Conservation (phyloP, 208 protist species). For the Borovskyia barvae region DNA sequence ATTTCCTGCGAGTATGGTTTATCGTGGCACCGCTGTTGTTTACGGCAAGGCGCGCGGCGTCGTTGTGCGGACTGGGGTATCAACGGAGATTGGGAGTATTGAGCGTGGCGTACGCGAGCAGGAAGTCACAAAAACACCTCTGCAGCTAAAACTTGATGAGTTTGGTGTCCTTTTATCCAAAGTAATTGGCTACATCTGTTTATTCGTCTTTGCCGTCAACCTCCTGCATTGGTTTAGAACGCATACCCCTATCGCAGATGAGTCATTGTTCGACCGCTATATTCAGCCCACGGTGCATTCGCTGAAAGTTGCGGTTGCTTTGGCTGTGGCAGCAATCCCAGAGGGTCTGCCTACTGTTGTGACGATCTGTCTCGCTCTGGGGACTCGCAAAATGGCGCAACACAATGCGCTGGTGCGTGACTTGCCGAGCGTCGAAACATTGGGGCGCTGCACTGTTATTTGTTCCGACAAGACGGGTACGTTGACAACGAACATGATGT, state of each 20-base stretch:
- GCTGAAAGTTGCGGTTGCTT: conserved; percentile 96
- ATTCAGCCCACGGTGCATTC: conserved; percentile 77
- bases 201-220: conserved; percentile 92
- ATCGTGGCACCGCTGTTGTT: conserved; percentile 92
- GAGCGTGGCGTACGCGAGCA: conserved; percentile 78
- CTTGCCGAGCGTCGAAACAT: conserved; percentile 97
- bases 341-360: conserved; percentile 97
- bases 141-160: conserved; percentile 96
- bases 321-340: conserved; percentile 98
- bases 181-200: conserved; percentile 88
- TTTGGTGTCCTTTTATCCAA: conserved; percentile 93
- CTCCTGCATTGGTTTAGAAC: conserved; percentile 79
- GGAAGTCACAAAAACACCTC: conserved; percentile 90
- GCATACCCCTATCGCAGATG: conserved; percentile 55
- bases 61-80: conserved; percentile 90
- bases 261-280: conserved; percentile 59
- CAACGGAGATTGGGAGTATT: conserved; percentile 96
- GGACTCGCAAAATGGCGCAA: conserved; percentile 95
- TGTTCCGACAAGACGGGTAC: conserved; percentile 99
- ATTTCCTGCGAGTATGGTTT: conserved; percentile 90
- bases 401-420: conserved; percentile 94
- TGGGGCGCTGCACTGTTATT: conserved; percentile 97
- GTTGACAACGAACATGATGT: conserved; percentile 98
- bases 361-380: conserved; percentile 96
- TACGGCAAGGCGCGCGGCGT: conserved; percentile 91